phyloP scores from a whole-genome alignment of 495 filamentous ascomycete species.

The Parmelia sp. region DNA sequence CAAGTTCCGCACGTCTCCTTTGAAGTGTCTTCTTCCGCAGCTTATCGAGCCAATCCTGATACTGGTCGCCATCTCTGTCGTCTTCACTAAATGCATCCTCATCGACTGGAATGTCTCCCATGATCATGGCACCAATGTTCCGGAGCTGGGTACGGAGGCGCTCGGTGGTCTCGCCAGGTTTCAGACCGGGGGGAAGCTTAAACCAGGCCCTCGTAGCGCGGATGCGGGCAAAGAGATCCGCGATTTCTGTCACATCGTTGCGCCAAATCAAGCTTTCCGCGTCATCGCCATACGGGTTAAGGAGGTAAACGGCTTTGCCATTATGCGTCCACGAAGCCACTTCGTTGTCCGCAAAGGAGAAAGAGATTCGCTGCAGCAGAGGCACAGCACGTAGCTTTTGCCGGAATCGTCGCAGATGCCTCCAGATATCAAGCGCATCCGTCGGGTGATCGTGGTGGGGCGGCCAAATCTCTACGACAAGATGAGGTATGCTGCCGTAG shows the following conservation, averaged over 20 bases:
- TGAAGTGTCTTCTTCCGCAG: not conserved
- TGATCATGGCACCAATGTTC: not conserved
- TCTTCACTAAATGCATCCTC: not conserved
- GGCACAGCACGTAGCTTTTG: not conserved
- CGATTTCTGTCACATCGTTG: not conserved
- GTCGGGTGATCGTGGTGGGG: slow-evolving; percentile 8
- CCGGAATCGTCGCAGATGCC: slow-evolving; percentile 6
- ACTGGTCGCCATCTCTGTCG: not conserved
- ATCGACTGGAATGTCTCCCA: not conserved
- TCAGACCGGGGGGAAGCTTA: not conserved
- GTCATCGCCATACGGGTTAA: not conserved
- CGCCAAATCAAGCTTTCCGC: not conserved
- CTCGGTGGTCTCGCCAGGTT: not conserved
- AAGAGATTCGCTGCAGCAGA: not conserved
- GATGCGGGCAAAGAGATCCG: not conserved
- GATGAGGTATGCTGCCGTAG: not conserved
- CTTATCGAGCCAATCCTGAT: not conserved
- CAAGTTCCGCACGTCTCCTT: not conserved
- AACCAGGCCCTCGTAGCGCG: not conserved
- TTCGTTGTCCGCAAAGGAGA: not conserved
- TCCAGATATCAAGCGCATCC: slow-evolving; percentile 5
- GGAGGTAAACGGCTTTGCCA: not conserved
- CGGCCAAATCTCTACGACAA: slow-evolving; percentile 5
- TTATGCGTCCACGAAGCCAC: not conserved
- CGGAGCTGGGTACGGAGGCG: fast-evolving